A percentile compares a stretch with the other conserved stretches of the same genome.
Evolutionary conservation across 164 flowering plant species (phyloP).

Genomic region (Stephania cephalantha): DNA sequence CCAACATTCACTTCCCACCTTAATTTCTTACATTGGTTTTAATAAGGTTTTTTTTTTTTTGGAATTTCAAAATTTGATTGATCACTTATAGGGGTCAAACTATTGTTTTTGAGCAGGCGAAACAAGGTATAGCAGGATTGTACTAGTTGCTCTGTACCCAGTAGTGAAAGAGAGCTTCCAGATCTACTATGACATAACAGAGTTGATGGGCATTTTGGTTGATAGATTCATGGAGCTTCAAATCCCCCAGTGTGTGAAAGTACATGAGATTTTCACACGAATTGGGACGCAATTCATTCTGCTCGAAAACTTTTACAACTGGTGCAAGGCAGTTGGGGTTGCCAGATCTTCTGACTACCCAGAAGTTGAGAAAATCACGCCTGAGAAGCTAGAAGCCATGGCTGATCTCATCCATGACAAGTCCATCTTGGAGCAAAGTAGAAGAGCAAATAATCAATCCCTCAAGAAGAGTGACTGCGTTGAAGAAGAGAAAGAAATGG

Average conservation of each 20-base stretch:
- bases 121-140: conserved; percentile 57
- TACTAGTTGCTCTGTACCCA: conserved; percentile 60
- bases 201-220: conserved; percentile 54
- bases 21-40: too few relatives aligned
- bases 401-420: conserved; percentile 40
- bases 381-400: conserved; percentile 41
- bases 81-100: neutral
- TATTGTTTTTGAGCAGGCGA: conserved; percentile 29
- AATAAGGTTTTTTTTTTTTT: too few relatives aligned
- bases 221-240: conserved; percentile 80
- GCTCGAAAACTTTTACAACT: conserved; percentile 35
- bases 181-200: conserved; percentile 64
- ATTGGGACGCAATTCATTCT: conserved; percentile 76
- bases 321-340: conserved; percentile 34
- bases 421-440: conserved; percentile 17
- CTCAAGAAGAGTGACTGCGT: neutral
- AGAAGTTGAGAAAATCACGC: conserved; percentile 34
- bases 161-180: conserved; percentile 77
- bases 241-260: conserved; percentile 55
- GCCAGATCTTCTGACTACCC: conserved; percentile 44
- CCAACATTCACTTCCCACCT: too few relatives aligned
- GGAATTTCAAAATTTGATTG: neutral
- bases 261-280: conserved; percentile 56
- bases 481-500: conserved; percentile 17
- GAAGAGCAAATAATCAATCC: neutral